phyloP scores from a whole-genome alignment of 345 rosid genomes.

The Corymbia maculata region DNA sequence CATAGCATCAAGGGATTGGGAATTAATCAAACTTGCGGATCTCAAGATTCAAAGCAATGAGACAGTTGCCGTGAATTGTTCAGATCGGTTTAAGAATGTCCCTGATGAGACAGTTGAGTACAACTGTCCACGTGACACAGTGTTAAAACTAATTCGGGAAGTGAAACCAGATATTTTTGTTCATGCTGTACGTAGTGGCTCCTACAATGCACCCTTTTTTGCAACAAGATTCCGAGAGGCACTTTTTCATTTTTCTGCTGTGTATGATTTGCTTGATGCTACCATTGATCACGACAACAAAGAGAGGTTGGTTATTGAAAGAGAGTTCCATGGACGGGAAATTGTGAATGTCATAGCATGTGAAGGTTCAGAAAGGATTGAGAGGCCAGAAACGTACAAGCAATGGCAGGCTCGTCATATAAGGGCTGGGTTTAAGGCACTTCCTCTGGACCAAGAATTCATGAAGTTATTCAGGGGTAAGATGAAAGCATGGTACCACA shows the following conservation, averaged over 20 bases:
- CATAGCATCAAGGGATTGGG: conserved; percentile 28
- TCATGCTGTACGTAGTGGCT: conserved; percentile 11
- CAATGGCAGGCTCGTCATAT: conserved; percentile 18
- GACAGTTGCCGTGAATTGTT: conserved; percentile 11
- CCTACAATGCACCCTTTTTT: conserved; percentile 17
- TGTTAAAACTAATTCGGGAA: conserved; percentile 11
- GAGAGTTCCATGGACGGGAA: conserved; percentile 13
- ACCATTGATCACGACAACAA: background rate
- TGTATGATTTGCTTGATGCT: conserved; percentile 11
- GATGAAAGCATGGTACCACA: conserved; percentile 6
- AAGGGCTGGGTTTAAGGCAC: conserved; percentile 21
- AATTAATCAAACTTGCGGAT: conserved; percentile 8
- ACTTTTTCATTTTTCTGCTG: conserved; percentile 6
- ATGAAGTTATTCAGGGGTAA: background rate
- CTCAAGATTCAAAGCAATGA: conserved; percentile 4
- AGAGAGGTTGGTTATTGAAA: conserved; percentile 15
- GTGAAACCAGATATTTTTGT: conserved; percentile 12
- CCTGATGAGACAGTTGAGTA: conserved; percentile 13
- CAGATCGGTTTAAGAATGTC: conserved; percentile 4
- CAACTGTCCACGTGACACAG: conserved; percentile 7
- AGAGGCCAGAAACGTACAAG: conserved; percentile 8
- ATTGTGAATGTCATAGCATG: conserved; percentile 21
- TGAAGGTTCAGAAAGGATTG: conserved; percentile 15
- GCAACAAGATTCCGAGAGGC: conserved; percentile 26
- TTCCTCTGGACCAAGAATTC: conserved; percentile 1